Percentiles rank a stretch among this genome's conserved stretches.
phyloP scores from a whole-genome alignment of 2,329 filamentous ascomycete species.

The Chrysoporthe cubensis region DNA sequence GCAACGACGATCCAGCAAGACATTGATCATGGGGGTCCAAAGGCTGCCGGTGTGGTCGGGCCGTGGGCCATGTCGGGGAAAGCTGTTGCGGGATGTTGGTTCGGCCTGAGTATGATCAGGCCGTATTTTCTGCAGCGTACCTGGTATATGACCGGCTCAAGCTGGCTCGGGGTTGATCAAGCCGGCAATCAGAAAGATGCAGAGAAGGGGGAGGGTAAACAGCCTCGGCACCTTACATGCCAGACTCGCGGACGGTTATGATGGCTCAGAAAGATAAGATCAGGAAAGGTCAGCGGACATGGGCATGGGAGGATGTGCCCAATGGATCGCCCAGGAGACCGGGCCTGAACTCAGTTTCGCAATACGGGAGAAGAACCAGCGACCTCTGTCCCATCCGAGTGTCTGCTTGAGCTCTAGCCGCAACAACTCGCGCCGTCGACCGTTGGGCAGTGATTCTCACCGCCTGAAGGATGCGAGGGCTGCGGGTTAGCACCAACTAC shows the following conservation, averaged over 20 bases:
- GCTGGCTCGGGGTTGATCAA: neutral
- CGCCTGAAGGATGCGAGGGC: neutral
- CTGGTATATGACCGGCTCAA: too few relatives aligned
- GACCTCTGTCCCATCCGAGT: neutral
- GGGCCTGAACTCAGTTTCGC: neutral
- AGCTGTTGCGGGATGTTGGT: too few relatives aligned
- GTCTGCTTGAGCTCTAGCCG: neutral
- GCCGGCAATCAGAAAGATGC: neutral
- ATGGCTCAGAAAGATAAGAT: neutral
- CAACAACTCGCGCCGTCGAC: neutral
- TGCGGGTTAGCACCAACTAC: neutral
- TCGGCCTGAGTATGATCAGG: too few relatives aligned
- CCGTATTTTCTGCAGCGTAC: too few relatives aligned
- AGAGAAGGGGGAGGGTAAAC: neutral
- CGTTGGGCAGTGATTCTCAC: neutral
- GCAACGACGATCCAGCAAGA: neutral
- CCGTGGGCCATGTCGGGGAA: too few relatives aligned
- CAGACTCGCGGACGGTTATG: neutral
- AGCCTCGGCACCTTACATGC: neutral
- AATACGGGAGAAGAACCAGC: neutral
- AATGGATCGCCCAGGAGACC: neutral
- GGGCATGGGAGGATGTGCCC: neutral
- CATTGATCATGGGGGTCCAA: too few relatives aligned
- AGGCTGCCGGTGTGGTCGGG: too few relatives aligned
- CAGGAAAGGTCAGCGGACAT: neutral